Evolutionary conservation across 1,139 yeast species (phyloP), one percentile per base, ranked within the genome.

Genomic region (Taphrina populina): DNA sequence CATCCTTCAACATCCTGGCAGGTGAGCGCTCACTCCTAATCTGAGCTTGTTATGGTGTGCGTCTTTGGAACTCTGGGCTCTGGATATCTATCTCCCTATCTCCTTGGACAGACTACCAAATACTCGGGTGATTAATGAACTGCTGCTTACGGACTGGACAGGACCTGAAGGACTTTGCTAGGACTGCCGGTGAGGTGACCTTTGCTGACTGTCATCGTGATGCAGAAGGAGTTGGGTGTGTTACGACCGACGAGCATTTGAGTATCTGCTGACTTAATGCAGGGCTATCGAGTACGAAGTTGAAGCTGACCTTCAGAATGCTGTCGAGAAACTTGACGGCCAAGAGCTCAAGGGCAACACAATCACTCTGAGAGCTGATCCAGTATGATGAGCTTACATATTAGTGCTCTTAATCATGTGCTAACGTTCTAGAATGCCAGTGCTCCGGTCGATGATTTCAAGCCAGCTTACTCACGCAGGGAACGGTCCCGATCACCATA

Each of bases 1-100:
- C 58, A 65, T 26, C 47, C 60, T 19, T 65, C 65, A 43, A 60
- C 62, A 53, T 63, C 63, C 49, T 65, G 67, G 67, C 67, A 65
- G 65, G 67, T 64, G 61, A 56, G 66, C 47, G 47, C 47, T 11
- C 23, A 61, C 55, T 55, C 52, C 32, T 51, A 37, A 34, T 52
- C 55, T 56, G 54, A 41, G 46, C 44, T 49, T 37, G 34, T 27
- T 51, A 51, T 41, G 47, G 26, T 40, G 56, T n/a, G 19, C 37
- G 33, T 49, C 29, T 37, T 51, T 26, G 41, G 52, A 19, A 43
- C 26, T 43, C 43, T 37, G 43, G 43, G 43, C 29, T 43, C 47
- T 30, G 47, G 53, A 23, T 30, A 24, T 34, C 33, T 37, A 27
- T 39, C 13, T 39, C 37, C 45, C 30, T 20, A 13, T 52, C 40